Base-by-base conservation (phyloP, 208 protist genomes). In the Trypanosoma boissoni region DNA sequence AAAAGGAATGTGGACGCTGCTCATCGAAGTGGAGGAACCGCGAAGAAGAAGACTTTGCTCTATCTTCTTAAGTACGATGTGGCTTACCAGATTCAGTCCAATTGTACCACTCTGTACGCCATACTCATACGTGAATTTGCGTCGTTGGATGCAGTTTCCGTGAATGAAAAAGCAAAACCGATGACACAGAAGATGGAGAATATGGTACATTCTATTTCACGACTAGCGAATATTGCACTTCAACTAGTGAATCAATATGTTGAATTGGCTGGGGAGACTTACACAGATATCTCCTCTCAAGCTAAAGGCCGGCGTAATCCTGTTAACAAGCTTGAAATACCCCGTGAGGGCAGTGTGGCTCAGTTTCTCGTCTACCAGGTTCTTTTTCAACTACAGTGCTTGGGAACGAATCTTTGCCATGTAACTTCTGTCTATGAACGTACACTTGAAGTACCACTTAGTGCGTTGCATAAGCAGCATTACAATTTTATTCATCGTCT, bases 11-110 rank as follows among this genome's bases (percentile, higher is more conserved):
- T 6, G 6, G 9, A 50, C 23, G 26, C 8, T 24, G 6, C 14
- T 39, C 34, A 39, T 39, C 12, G 8, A 32, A 24, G 21, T 1
- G 16, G 6, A 6, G 67, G 62, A 45, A 78, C 64, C 2, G 74
- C 64, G 12, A 64, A 78, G 32, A 69, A 56, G 34, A 61, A 76
- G 45, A 86, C 78, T 16, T 52, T 95, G 14, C 68, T 90, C 26
- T 80, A 87, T 64, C 39, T 86, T 31, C 57, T 95, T 37, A 66
- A 89, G 54, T 92, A 91, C 56, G 76, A 90, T 46, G 76, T 95
- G 10, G 76, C 83, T 9, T 95, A 82, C 54, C 88, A 95, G 69
- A 72, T 95, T 58, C 78, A 86, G 61, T 92, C 85, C 16, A 78
- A 76, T 42, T 84, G 78, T 56, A 80, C 79, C 43, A 80, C 70